A percentile compares a stretch with the other conserved stretches of the same genome.
Evolutionary conservation across 1,284 basidiomycete species (phyloP).

Genomic region (Cutaneotrichosporon cavernicola): DNA sequence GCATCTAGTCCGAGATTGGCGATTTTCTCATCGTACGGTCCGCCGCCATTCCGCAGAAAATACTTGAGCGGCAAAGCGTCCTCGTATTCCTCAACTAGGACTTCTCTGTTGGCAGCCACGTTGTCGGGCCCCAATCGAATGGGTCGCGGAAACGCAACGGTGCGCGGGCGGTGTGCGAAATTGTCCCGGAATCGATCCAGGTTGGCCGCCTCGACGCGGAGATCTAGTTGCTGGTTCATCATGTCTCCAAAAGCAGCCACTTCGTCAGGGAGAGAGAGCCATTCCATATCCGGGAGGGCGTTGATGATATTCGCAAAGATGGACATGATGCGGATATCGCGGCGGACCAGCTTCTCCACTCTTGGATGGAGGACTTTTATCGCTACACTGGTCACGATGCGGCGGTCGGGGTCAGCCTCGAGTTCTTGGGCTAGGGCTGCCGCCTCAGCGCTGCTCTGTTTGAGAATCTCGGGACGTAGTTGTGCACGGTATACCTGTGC

Average conservation of each 20-base stretch:
- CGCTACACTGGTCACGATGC: slow-evolving; percentile 78
- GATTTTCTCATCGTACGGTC: slow-evolving; percentile 82
- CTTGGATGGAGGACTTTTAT: slow-evolving; percentile 83
- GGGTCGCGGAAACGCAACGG: slow-evolving; percentile 86
- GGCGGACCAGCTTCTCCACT: slow-evolving; percentile 43
- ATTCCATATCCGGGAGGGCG: slow-evolving; percentile 86
- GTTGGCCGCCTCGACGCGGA: slow-evolving; percentile 88
- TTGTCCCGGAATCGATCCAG: slow-evolving; percentile 81
- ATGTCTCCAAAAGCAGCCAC: slow-evolving; percentile 92
- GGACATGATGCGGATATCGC: slow-evolving; percentile 69
- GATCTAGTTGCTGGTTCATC: slow-evolving; percentile 94
- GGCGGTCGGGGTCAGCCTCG: slow-evolving; percentile 23
- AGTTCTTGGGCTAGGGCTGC: slow-evolving; percentile 49
- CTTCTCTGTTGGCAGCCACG: slow-evolving; percentile 58
- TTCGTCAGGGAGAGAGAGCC: slow-evolving; percentile 95
- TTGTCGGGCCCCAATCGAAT: slow-evolving; percentile 53
- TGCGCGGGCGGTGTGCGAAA: slow-evolving; percentile 71
- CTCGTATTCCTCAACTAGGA: slow-evolving; percentile 90
- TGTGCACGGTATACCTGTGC: slow-evolving; percentile 91
- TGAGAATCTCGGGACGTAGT: slow-evolving; percentile 77
- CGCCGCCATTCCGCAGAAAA: slow-evolving; percentile 86
- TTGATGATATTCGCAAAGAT: slow-evolving; percentile 84
- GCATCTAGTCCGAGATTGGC: slow-evolving; percentile 93
- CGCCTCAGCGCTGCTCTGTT: slow-evolving; percentile 48
- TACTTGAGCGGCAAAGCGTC: slow-evolving; percentile 87